These are phyloP conservation scores for Yamadazyma philogaea DNA, from an alignment of 805 yeast species.

Conservation along the genomic window DNA sequence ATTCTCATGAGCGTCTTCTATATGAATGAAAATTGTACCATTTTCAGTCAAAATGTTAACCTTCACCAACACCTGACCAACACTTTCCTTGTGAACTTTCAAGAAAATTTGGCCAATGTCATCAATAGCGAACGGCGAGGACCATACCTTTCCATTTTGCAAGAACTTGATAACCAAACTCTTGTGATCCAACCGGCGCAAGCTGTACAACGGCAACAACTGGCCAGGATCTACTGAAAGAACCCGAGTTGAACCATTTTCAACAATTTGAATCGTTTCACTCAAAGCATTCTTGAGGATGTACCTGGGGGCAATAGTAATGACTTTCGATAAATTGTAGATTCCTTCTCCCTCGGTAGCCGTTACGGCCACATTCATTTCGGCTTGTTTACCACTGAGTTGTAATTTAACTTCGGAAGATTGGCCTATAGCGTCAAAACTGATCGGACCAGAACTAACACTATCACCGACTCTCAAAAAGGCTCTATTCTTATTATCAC, in stretches of 20 bases:
- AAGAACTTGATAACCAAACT: conserved; percentile 59
- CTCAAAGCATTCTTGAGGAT: conserved; percentile 61
- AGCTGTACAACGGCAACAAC: conserved; percentile 58
- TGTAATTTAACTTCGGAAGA: conserved; percentile 52
- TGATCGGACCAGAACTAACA: conserved; percentile 65
- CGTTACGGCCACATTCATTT: conserved; percentile 71
- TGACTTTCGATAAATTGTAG: conserved; percentile 71
- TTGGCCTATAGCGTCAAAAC: conserved; percentile 91
- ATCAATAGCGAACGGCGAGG: conserved; percentile 80
- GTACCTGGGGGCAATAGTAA: conserved; percentile 80
- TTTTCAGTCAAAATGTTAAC: conserved; percentile 74
- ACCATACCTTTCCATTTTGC: conserved; percentile 64
- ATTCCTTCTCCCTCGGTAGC: conserved; percentile 84
- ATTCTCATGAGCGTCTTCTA: conserved; percentile 64
- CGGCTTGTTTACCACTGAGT: conserved; percentile 49
- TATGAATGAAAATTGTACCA: conserved; percentile 74
- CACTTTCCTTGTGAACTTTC: conserved; percentile 60
- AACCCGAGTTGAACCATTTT: conserved; percentile 60
- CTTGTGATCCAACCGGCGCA: conserved; percentile 55
- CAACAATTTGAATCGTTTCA: conserved; percentile 57
- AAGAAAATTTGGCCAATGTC: conserved; percentile 82
- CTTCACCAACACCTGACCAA: conserved; percentile 67
- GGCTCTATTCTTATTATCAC: conserved; percentile 64
- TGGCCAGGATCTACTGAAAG: conserved; percentile 45
- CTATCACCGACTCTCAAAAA: conserved; percentile 65